Percentiles rank a stretch among this genome's conserved stretches.
Conservation (phyloP, 1,284 basidiomycete species). For the Trichosporon inkin region DNA sequence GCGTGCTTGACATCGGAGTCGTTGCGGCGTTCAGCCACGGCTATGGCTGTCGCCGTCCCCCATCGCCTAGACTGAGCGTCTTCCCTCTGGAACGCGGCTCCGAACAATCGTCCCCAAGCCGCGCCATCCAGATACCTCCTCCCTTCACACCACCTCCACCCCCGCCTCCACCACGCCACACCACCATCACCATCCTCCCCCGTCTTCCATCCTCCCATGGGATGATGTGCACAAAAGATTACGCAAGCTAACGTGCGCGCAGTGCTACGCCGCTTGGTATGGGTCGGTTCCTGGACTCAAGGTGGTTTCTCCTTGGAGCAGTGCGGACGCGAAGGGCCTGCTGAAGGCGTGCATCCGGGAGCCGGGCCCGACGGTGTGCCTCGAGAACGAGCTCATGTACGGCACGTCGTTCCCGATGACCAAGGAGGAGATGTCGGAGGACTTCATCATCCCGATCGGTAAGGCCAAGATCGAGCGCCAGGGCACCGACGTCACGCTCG, state of each 20-base stretch:
- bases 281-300: constrained; percentile 94
- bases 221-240: background rate
- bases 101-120: background rate
- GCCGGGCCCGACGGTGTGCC: constrained; percentile 79
- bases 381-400: constrained; percentile 99
- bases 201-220: background rate
- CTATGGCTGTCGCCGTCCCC: background rate
- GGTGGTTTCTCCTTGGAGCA: constrained; percentile 93
- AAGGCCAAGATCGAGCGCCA: constrained; percentile 94
- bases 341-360: constrained; percentile 97
- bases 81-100: too few species aligned
- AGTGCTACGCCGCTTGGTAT: constrained; percentile 92
- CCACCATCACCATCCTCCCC: background rate
- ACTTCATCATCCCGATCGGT: constrained; percentile 91
- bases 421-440: constrained; percentile 87
- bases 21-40: background rate
- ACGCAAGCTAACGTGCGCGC: constrained; percentile 33
- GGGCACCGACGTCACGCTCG: constrained; percentile 90
- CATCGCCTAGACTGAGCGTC: background rate
- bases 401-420: constrained; percentile 96
- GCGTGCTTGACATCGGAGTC: too few species aligned
- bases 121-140: background rate
- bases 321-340: constrained; percentile 97
- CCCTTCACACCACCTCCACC: background rate
- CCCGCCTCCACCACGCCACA: background rate